Evolutionary conservation across 225 moss, liverwort and hornwort species (phyloP).

Genomic region (Pleurozium schreberi): DNA sequence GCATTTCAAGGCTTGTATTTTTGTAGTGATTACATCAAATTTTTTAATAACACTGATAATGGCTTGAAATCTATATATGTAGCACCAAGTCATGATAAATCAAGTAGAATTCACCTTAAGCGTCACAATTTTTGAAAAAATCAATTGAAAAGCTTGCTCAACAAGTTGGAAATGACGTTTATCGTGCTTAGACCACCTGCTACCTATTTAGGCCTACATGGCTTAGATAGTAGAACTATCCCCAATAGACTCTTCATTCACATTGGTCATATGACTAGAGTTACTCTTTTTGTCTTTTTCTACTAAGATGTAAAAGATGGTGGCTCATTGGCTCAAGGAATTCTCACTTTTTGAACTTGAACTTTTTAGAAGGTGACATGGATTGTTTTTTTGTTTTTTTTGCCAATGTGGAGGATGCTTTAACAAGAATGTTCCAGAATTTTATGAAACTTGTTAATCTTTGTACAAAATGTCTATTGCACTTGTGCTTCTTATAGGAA

Average conservation of each 20-base stretch:
- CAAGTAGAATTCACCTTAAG: too few relatives aligned
- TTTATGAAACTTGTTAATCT: background rate
- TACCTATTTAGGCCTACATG: too few relatives aligned
- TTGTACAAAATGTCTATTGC: background rate
- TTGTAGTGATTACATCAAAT: background rate
- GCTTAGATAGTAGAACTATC: too few relatives aligned
- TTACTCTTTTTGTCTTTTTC: too few relatives aligned
- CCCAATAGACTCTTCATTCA: too few relatives aligned
- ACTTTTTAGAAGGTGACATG: background rate
- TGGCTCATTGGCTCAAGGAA: background rate
- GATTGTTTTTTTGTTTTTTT: background rate
- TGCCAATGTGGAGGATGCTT: background rate
- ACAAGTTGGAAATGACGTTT: too few relatives aligned
- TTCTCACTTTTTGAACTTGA: background rate
- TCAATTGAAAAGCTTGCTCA: too few relatives aligned
- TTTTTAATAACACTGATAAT: background rate
- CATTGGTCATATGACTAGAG: too few relatives aligned
- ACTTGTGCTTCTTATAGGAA: conserved; percentile 29
- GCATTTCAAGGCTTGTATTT: background rate
- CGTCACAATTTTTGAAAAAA: too few relatives aligned
- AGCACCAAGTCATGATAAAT: background rate
- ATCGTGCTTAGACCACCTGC: too few relatives aligned
- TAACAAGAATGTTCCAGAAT: background rate
- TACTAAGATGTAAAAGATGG: too few relatives aligned
- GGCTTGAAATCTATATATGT: background rate